These are phyloP conservation scores for Plantago rigida DNA, from an alignment of 305 asterid genomes.

Conservation along the genomic window DNA sequence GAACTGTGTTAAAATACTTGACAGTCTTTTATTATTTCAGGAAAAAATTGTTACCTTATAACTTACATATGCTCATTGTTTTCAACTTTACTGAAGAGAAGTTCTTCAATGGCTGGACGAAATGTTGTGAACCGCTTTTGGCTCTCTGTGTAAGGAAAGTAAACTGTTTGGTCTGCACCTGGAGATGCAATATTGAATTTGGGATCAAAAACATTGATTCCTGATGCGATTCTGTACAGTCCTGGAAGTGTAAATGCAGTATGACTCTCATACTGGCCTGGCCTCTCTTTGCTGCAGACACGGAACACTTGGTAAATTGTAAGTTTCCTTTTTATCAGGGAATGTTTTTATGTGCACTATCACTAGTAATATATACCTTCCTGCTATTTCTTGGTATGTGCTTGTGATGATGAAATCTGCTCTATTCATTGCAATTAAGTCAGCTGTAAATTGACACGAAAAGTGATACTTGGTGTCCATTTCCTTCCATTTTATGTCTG, in stretches of 20 bases:
- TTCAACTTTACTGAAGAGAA: conserved; percentile 55
- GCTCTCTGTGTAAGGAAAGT: conserved; percentile 64
- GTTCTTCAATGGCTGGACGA: conserved; percentile 60
- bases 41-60: neutral
- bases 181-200: conserved; percentile 87
- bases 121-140: conserved; percentile 51
- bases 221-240: conserved; percentile 67
- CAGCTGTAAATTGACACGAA: conserved; percentile 89
- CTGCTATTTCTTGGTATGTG: conserved; percentile 91
- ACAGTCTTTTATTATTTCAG: neutral
- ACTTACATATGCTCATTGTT: conserved; percentile 76
- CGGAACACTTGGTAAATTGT: neutral
- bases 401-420: conserved; percentile 88
- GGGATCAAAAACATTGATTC: conserved; percentile 74
- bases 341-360: neutral
- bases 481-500: conserved; percentile 80
- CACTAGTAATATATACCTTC: conserved; percentile 42
- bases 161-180: conserved; percentile 76
- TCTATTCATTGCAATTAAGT: conserved; percentile 74
- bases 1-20: neutral
- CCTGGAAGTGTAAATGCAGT: conserved; percentile 72
- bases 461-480: conserved; percentile 70
- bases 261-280: conserved; percentile 91
- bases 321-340: neutral
- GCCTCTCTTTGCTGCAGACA: conserved; percentile 69